Conservation (phyloP, 495 filamentous ascomycete genomes). For the Tuber melanosporum region DNA sequence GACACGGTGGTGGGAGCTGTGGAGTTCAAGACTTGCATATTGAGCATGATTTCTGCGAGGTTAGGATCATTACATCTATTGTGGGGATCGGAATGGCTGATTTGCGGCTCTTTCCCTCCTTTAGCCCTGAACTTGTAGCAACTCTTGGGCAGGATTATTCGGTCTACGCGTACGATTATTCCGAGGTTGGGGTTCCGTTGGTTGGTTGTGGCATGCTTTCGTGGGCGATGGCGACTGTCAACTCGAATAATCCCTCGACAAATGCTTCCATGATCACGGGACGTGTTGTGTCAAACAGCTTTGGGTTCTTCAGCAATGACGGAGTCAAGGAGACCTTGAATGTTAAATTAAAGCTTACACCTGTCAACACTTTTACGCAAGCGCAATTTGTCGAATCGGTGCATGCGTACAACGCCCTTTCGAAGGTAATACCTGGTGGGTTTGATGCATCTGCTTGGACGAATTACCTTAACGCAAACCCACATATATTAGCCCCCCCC, state of each 20-base stretch:
- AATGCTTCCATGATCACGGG: conserved; percentile 72
- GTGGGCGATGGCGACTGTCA: conserved; percentile 60
- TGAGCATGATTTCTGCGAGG: conserved; percentile 73
- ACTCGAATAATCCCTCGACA: conserved; percentile 44
- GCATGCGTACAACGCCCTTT: conserved; percentile 49
- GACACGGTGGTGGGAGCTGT: conserved; percentile 74
- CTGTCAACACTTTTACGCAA: conserved; percentile 68
- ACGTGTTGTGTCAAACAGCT: conserved; percentile 73
- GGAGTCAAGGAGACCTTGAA: conserved; percentile 85
- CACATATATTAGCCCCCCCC: conserved; percentile 45
- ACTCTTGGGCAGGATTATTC: conserved; percentile 84
- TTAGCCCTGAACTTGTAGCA: conserved; percentile 80
- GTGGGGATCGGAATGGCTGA: conserved; percentile 22
- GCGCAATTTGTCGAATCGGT: conserved; percentile 58
- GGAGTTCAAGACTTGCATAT: conserved; percentile 81
- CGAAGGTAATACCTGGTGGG: conserved; percentile 53
- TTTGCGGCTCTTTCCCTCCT: conserved; percentile 39
- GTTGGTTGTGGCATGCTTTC: conserved; percentile 96
- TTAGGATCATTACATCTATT: conserved; percentile 38
- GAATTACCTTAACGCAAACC: conserved; percentile 57
- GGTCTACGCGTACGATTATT: conserved; percentile 94
- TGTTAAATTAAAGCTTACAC: conserved; percentile 81
- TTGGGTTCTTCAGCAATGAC: conserved; percentile 69
- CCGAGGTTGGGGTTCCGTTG: conserved; percentile 83
- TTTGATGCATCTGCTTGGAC: conserved; percentile 67